phyloP scores from a whole-genome alignment of 2,329 filamentous ascomycete genomes.

The Colletotrichum sidae region DNA sequence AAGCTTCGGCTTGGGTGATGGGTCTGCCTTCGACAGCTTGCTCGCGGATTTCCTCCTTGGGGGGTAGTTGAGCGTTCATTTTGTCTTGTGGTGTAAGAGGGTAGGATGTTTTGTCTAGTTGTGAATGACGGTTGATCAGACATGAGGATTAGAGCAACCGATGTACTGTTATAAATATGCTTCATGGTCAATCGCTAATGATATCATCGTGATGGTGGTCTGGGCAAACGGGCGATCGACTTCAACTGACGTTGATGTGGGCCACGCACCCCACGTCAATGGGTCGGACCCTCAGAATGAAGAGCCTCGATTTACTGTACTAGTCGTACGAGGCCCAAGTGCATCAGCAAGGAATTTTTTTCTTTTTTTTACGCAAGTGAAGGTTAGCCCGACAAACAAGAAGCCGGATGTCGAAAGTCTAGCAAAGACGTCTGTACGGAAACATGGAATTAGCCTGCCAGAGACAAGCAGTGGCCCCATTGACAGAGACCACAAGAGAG shows the following conservation, averaged over 20 bases:
- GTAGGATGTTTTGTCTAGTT: not conserved
- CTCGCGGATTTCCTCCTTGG: constrained; percentile 13
- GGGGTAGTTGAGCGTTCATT: not conserved
- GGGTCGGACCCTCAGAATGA: not conserved
- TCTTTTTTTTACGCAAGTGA: no score
- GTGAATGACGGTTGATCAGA: not conserved
- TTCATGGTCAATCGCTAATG: not conserved
- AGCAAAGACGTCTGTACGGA: no score
- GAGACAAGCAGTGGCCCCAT: not conserved
- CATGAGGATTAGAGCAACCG: not conserved
- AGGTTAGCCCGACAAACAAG: no score
- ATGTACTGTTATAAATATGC: not conserved
- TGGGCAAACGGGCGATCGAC: not conserved
- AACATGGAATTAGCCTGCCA: not conserved
- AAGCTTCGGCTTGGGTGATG: constrained; percentile 38
- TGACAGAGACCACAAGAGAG: not conserved
- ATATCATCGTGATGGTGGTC: constrained; percentile 15
- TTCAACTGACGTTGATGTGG: constrained; percentile 24
- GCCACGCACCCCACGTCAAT: not conserved
- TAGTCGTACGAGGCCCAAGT: not conserved
- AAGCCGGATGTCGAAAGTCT: no score
- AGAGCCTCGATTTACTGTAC: not conserved
- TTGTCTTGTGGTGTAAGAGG: not conserved
- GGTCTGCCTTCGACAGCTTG: constrained; percentile 7
- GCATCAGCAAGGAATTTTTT: no score